Evolutionary conservation across 2,329 filamentous ascomycete genomes (phyloP).

Genomic region (Cladosporium sp.): DNA sequence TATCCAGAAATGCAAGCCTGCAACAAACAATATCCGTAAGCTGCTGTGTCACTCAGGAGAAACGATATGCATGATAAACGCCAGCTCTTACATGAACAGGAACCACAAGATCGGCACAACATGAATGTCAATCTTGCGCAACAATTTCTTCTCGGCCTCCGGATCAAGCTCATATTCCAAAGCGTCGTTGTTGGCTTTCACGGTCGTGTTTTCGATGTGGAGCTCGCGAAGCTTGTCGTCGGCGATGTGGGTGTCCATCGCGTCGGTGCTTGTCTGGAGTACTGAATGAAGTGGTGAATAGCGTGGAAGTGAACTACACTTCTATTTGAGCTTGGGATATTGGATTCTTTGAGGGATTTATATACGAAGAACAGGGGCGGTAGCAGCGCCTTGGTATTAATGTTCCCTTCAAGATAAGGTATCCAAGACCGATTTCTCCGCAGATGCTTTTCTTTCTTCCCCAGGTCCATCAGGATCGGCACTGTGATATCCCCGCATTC

Average conservation of each 20-base stretch:
- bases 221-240: constrained; percentile 23
- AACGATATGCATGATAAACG: neutral
- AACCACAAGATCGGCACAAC: constrained; percentile 38
- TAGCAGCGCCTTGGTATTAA: neutral
- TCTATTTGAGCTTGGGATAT: no score
- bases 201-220: constrained; percentile 19
- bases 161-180: constrained; percentile 21
- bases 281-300: no score
- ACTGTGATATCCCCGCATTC: constrained; percentile 12
- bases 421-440: neutral
- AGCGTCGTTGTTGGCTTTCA: constrained; percentile 17
- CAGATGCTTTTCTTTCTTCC: neutral
- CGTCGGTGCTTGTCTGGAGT: neutral
- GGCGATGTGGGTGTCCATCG: constrained; percentile 13
- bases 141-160: constrained; percentile 38
- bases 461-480: constrained; percentile 1
- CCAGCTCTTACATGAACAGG: constrained; percentile 33
- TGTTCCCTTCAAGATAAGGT: no score
- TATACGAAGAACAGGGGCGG: no score
- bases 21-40: no score
- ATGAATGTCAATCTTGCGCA: constrained; percentile 46
- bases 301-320: no score
- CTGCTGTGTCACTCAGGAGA: no score
- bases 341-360: no score
- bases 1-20: constrained; percentile 36